phyloP scores from a whole-genome alignment of 208 protist genomes.

The Porcisia deanei region DNA sequence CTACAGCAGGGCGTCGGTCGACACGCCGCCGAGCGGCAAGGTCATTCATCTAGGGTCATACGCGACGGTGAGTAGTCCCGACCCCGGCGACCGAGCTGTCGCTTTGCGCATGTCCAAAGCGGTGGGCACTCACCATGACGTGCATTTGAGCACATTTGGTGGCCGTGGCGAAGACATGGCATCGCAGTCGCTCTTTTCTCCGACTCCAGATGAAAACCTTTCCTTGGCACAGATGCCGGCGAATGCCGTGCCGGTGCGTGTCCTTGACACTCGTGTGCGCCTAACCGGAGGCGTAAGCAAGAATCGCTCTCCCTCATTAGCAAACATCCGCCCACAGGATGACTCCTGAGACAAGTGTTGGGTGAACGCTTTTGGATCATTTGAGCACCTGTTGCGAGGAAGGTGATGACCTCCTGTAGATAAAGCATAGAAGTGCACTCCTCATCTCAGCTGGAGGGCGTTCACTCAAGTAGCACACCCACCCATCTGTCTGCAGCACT shows the following conservation, averaged over 20 bases:
- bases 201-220: not conserved
- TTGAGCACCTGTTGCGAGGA: not conserved
- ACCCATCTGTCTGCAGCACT: not conserved
- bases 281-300: not conserved
- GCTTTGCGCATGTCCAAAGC: not conserved
- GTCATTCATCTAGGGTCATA: slow-evolving; percentile 19
- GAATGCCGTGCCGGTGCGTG: slow-evolving; percentile 15
- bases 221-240: not conserved
- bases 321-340: slow-evolving; percentile 1
- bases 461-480: not conserved
- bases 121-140: not conserved
- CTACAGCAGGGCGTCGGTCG: not conserved
- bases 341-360: not conserved
- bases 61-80: not conserved
- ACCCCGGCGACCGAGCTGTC: not conserved
- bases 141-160: not conserved
- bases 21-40: not conserved
- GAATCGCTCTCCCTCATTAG: not conserved
- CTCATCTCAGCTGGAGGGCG: not conserved
- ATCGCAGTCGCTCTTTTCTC: slow-evolving; percentile 4
- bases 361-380: not conserved
- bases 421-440: not conserved
- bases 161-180: not conserved
- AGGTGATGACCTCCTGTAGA: not conserved
- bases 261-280: slow-evolving; percentile 8